A percentile compares a stretch with the other conserved stretches of the same genome.
phyloP scores from a whole-genome alignment of 371 early-diverging fungal species.

The Lichtheimia hyalospora region DNA sequence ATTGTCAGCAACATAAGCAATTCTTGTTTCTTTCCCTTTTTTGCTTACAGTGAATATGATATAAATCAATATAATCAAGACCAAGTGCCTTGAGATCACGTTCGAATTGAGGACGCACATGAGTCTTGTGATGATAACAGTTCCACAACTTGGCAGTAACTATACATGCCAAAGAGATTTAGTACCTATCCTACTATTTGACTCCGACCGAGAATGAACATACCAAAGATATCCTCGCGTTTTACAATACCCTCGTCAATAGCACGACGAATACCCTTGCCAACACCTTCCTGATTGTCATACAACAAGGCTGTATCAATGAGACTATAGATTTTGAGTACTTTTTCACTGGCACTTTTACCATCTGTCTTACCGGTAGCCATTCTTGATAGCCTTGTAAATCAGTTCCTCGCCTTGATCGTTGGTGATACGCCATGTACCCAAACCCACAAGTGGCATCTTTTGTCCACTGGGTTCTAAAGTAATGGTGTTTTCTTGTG shows the following conservation, averaged over 20 bases:
- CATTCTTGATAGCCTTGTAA: constrained; percentile 50
- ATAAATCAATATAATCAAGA: constrained; percentile 65
- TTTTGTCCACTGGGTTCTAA: constrained; percentile 19
- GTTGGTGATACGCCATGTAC: constrained; percentile 31
- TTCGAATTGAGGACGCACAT: constrained; percentile 47
- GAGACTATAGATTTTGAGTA: constrained; percentile 11
- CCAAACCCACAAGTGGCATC: constrained; percentile 45
- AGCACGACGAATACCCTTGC: constrained; percentile 54
- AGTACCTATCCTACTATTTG: neutral
- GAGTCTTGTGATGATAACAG: constrained; percentile 41
- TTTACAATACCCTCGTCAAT: constrained; percentile 57
- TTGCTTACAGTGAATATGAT: constrained; percentile 30
- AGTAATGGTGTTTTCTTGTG: too few relatives aligned
- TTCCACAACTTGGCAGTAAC: constrained; percentile 78
- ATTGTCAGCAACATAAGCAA: neutral
- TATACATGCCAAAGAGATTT: constrained; percentile 31
- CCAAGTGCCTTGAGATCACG: constrained; percentile 45
- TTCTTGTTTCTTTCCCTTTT: neutral
- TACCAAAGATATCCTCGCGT: constrained; percentile 53
- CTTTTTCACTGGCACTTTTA: neutral
- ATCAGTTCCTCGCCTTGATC: constrained; percentile 31
- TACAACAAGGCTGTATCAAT: constrained; percentile 51
- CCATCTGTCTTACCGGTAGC: constrained; percentile 20
- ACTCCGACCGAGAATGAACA: neutral
- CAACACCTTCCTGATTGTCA: constrained; percentile 69